Evolutionary conservation across 1,139 yeast species (phyloP).

Genomic region (Petasospora rhodanensis): DNA sequence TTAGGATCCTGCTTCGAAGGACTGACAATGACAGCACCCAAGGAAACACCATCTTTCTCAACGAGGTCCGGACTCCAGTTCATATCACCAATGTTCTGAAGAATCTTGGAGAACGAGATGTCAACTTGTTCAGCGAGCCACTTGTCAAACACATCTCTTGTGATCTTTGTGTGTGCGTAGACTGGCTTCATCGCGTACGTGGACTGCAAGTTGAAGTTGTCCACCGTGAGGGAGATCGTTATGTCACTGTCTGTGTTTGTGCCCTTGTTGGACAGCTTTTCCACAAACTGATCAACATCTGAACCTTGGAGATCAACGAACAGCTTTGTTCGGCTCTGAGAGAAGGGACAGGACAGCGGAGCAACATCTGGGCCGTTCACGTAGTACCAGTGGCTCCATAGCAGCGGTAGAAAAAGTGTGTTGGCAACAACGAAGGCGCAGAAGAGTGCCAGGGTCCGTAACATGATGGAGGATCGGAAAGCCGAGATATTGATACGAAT

Average conservation of each 20-base stretch:
- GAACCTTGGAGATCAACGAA: too few species aligned
- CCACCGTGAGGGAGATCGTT: constrained; percentile 12
- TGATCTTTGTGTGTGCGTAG: constrained; percentile 16
- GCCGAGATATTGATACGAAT: too few species aligned
- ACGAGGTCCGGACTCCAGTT: constrained; percentile 27
- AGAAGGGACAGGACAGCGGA: too few species aligned
- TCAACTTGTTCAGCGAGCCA: constrained; percentile 56
- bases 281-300: too few species aligned
- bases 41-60: constrained; percentile 38
- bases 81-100: constrained; percentile 61
- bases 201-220: constrained; percentile 22
- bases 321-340: too few species aligned
- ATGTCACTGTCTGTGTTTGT: too few species aligned
- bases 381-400: too few species aligned
- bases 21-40: constrained; percentile 81
- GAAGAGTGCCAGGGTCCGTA: constrained; percentile 3
- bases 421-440: constrained; percentile 5
- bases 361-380: too few species aligned
- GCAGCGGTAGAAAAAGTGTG: constrained; percentile 2
- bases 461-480: constrained; percentile 2
- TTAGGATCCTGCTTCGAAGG: constrained; percentile 68
- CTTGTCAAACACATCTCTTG: constrained; percentile 40
- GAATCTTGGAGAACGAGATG: constrained; percentile 48
- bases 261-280: too few species aligned
- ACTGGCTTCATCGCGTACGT: constrained; percentile 16